Evolutionary conservation across 805 yeast genomes (phyloP).

Genomic region (Nakazawaea holstii): DNA sequence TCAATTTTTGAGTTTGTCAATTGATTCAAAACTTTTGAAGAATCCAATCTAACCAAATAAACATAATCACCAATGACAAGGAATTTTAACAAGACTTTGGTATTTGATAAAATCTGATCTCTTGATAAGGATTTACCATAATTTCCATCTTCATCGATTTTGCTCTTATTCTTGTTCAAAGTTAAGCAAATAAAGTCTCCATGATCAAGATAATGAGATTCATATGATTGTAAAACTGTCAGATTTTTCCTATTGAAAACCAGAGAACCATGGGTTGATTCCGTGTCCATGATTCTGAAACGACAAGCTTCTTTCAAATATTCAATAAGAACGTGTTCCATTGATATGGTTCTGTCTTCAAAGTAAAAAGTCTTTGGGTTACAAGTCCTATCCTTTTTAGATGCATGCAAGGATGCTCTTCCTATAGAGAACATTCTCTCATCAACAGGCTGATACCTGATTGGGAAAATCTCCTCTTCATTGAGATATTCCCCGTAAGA

Average conservation of each 20-base stretch:
- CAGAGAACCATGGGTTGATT: conserved; percentile 5
- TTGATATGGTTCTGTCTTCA: conserved; percentile 6
- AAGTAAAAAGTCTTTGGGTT: not conserved
- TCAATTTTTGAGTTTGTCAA: too few relatives aligned
- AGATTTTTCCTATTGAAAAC: not conserved
- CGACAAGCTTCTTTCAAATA: not conserved
- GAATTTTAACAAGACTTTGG: conserved; percentile 1
- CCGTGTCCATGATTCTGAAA: not conserved
- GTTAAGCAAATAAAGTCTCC: not conserved
- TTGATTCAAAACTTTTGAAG: not conserved
- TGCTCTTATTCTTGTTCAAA: not conserved
- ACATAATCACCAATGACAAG: not conserved
- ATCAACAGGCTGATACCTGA: too few relatives aligned
- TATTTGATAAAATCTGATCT: not conserved
- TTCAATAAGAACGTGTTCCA: not conserved
- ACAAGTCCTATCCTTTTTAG: not conserved
- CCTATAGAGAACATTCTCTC: too few relatives aligned
- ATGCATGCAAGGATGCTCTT: not conserved
- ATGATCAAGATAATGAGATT: not conserved
- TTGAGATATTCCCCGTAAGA: too few relatives aligned
- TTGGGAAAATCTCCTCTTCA: too few relatives aligned
- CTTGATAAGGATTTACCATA: too few relatives aligned
- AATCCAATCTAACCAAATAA: not conserved
- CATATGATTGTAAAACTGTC: not conserved
- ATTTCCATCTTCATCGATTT: not conserved